Evolutionary conservation across 331 rosid species (phyloP).

Genomic region (Dryas integrifolia): DNA sequence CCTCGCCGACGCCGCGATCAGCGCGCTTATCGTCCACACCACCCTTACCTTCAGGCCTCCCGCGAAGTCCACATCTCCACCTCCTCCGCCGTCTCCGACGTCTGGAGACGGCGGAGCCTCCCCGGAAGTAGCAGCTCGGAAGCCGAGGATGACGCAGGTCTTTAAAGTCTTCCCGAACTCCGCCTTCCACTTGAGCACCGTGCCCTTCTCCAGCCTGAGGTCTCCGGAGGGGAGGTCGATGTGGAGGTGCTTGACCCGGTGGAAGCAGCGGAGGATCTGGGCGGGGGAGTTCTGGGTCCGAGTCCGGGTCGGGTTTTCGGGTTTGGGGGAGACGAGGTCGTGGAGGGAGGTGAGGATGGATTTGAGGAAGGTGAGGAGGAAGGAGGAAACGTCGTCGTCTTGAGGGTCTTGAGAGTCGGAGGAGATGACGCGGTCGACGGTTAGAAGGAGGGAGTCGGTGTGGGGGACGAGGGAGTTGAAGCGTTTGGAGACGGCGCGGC

Average conservation of each 20-base stretch:
- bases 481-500: constrained; percentile 40
- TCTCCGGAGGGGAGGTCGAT: constrained; percentile 43
- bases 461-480: constrained; percentile 51
- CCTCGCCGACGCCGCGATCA: constrained; percentile 52
- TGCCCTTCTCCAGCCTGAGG: constrained; percentile 26
- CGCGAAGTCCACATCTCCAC: constrained; percentile 13
- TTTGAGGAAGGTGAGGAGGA: constrained; percentile 21
- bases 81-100: not conserved
- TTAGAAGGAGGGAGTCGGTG: constrained; percentile 40
- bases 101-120: not conserved
- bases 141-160: constrained; percentile 46
- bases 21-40: constrained; percentile 40
- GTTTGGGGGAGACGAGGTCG: constrained; percentile 28
- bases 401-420: constrained; percentile 23
- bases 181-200: constrained; percentile 44
- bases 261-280: constrained; percentile 43
- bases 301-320: constrained; percentile 1
- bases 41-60: constrained; percentile 42
- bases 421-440: constrained; percentile 44
- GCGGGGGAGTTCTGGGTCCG: constrained; percentile 29
- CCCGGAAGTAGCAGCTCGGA: constrained; percentile 14
- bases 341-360: constrained; percentile 37
- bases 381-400: constrained; percentile 6
- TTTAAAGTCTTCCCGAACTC: constrained; percentile 35
- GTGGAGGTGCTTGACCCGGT: constrained; percentile 27